A percentile compares a stretch with the other conserved stretches of the same genome.
These are phyloP conservation scores for Simmondsia chinensis DNA, from an alignment of 148 eudicot genomes.

Conservation along the genomic window DNA sequence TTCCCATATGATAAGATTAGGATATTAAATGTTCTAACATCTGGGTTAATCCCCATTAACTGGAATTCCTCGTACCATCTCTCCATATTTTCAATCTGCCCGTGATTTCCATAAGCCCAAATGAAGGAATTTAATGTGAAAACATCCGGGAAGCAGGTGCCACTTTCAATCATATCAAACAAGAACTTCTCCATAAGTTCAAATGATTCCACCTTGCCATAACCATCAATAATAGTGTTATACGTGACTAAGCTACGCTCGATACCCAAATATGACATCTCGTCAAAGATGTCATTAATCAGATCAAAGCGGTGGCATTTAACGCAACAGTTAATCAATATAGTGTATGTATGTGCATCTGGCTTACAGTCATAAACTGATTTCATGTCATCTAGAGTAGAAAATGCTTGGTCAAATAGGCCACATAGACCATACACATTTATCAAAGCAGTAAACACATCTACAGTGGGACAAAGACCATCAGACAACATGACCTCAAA, in stretches of 20 bases:
- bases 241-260: slow-evolving; percentile 53
- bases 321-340: slow-evolving; percentile 55
- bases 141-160: slow-evolving; percentile 60
- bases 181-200: slow-evolving; percentile 61
- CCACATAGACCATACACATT: slow-evolving; percentile 63
- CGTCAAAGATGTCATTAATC: slow-evolving; percentile 34
- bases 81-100: slow-evolving; percentile 70
- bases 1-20: slow-evolving; percentile 78
- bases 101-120: slow-evolving; percentile 62
- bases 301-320: slow-evolving; percentile 50
- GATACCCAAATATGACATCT: slow-evolving; percentile 67
- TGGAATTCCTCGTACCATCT: slow-evolving; percentile 83
- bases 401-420: slow-evolving; percentile 61
- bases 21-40: slow-evolving; percentile 69
- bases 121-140: slow-evolving; percentile 73
- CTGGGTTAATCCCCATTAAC: slow-evolving; percentile 69
- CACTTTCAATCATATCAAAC: slow-evolving; percentile 59
- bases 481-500: slow-evolving; percentile 59
- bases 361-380: slow-evolving; percentile 62
- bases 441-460: slow-evolving; percentile 69
- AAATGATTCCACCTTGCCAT: slow-evolving; percentile 68
- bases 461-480: slow-evolving; percentile 67
- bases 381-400: slow-evolving; percentile 52
- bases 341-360: slow-evolving; percentile 71
- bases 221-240: slow-evolving; percentile 82